phyloP scores from a whole-genome alignment of 164 flowering plant species.

The Vitis rupestris region DNA sequence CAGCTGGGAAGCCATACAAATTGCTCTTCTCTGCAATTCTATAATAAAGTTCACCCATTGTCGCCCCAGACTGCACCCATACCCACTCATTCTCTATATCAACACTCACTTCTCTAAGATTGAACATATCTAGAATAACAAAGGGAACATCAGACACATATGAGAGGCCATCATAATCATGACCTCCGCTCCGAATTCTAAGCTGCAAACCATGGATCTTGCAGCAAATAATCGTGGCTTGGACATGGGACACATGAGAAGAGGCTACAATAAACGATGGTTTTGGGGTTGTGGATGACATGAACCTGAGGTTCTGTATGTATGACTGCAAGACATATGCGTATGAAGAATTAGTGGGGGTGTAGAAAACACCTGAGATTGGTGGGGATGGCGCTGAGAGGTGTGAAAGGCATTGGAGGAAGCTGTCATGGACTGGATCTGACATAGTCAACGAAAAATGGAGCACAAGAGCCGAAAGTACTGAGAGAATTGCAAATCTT shows the following conservation, averaged over 20 bases:
- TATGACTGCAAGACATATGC: conserved; percentile 4
- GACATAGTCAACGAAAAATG: no score
- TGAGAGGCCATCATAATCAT: conserved; percentile 20
- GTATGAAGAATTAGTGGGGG: conserved; percentile 10
- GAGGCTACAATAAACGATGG: conserved; percentile 12
- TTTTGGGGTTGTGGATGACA: conserved; percentile 8
- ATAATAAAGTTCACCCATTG: conserved; percentile 16
- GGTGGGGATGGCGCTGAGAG: conserved; percentile 8
- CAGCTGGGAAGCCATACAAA: conserved; percentile 13
- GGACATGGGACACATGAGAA: conserved; percentile 9
- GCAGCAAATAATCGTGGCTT: conserved; percentile 10
- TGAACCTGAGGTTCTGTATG: conserved; percentile 15
- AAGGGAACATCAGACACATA: conserved; percentile 11
- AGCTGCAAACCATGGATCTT: conserved; percentile 3
- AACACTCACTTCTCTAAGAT: conserved; percentile 9
- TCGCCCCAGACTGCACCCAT: conserved; percentile 14
- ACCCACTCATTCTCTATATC: conserved; percentile 2
- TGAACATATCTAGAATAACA: conserved; percentile 16
- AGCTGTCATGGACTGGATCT: neutral
- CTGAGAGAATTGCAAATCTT: no score
- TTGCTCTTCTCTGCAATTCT: conserved; percentile 5
- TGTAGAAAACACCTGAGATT: conserved; percentile 9
- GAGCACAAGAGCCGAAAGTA: no score
- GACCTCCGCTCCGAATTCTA: conserved; percentile 18
- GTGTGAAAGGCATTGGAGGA: conserved; percentile 12